Base-by-base conservation (phyloP, 2,329 filamentous ascomycete genomes). In the Paecilomyces sp. region DNA sequence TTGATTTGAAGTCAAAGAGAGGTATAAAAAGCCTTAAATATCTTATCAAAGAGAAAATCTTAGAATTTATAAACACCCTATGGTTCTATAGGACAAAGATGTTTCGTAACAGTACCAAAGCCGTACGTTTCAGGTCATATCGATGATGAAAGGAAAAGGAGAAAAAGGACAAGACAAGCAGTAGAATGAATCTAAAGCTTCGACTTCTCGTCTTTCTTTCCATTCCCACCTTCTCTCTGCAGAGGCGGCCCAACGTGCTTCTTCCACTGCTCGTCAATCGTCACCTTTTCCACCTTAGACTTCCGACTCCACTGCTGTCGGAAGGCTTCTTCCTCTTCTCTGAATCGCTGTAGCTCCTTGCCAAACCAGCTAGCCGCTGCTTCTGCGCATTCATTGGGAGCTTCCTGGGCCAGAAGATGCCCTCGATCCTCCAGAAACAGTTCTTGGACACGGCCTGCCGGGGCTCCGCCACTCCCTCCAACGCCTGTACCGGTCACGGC, bases 391-490 rank as follows among this genome's bases (percentile, higher is more conserved):
- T 84, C 79, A 1, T 68, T 77, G 0, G 90, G 89, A 47, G 84
- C 83, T 74, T 96, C 92, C 84, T 96, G 90, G 0, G 92, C 88
- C 30, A 97, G 84, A 51, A 97, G 74, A 73, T 97, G 93, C 0
- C 92, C 91, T 5, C 82, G 80, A 0, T 82, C 82, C 30, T 88
- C 76, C 7, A 94, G 74, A 15, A 85, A 78, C 4, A 90, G 81
- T 64, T 86, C 81, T 59, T 79, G 81, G 1, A 96, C 92, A 54
- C 85, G 80, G 0, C 89, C 90, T 12, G 82, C 82, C n/a, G 55
- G 88, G 83, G 18, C 91, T 84, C 74, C 75, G 24, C 75, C 76
- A 65, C 75, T 70, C 53, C 79, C 71, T 30, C 80, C 71, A 55
- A 76, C 22, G 50, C 78, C 65, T 33, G 67, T 61, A 41, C 78